A percentile compares a stretch with the other conserved stretches of the same genome.
Evolutionary conservation across 2,329 filamentous ascomycete species (phyloP).

Genomic region (Epichloe hybrida): DNA sequence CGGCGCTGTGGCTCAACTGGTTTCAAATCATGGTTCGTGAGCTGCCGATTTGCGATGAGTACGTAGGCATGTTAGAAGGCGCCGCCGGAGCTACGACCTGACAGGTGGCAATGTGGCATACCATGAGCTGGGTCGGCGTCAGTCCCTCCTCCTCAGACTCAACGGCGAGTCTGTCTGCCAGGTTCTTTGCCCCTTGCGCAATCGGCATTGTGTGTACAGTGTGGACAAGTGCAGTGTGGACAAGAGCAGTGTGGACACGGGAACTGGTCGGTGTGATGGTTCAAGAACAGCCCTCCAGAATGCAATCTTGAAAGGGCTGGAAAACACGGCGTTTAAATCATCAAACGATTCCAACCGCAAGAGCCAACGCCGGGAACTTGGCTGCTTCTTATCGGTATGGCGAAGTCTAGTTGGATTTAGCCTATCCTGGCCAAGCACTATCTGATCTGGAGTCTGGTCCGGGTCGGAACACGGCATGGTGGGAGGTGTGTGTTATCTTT

Average conservation of each 20-base stretch:
- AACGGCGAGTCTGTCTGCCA: constrained; percentile 53
- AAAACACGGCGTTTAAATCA: background rate
- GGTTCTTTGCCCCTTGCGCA: constrained; percentile 19
- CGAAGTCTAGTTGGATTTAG: background rate
- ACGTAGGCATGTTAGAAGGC: background rate
- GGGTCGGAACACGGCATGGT: no score
- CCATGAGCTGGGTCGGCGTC: constrained; percentile 67
- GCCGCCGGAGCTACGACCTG: background rate
- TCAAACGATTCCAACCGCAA: background rate
- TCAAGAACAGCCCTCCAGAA: background rate
- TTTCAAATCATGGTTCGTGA: constrained; percentile 74
- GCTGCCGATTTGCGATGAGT: constrained; percentile 24
- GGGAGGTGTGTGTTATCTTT: background rate
- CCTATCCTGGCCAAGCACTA: no score
- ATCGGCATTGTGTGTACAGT: background rate
- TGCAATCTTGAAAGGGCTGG: background rate
- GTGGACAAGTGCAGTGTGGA: background rate
- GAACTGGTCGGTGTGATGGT: background rate
- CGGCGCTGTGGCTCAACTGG: constrained; percentile 66
- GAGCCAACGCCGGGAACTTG: background rate
- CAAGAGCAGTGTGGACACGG: background rate
- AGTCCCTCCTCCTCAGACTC: constrained; percentile 65
- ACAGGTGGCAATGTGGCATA: constrained; percentile 19
- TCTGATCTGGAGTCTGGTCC: no score
- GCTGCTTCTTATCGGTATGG: background rate